Evolutionary conservation across 768 basidiomycete genomes (phyloP), one percentile per base, ranked within the genome.

Genomic region (Glaciozyma antarctica): DNA sequence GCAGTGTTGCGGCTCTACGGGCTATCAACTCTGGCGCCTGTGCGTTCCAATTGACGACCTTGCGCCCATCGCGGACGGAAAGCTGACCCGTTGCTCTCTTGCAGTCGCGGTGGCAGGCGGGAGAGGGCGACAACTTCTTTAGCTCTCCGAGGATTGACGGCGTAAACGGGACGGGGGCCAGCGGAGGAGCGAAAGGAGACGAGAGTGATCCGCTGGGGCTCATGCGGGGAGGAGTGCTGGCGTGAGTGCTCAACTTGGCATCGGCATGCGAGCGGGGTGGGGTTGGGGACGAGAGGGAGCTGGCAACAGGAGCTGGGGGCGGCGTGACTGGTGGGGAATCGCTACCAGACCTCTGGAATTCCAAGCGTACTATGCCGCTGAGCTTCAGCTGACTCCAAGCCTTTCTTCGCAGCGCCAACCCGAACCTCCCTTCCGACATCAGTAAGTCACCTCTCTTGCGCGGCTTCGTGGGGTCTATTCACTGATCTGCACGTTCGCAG

Each of bases 341-440:
- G 49, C 26, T 32, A 4, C 32, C 5, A 34, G 17, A 7, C 7
- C 22, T 22, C 32, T n/a, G 26, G 59, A 60, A 16, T 24, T 21
- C 3, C 38, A 15, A 41, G 13, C 38, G 2, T 12, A 2, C 38
- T 41, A 13, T 41, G 38, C 38, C 13, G 12, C n/a, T 10, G 38
- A 13, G 38, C 38, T 41, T 41, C 2, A 47, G 22, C 54, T 41
- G 49, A 65, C 66, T 74, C 24, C 65, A 45, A 22, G 48, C 55
- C 32, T 59, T 52, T 38, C 43, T 44, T 43, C 16, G 26, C 62
- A 77, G 77, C 12, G 82, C 85, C 55, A 81, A 89, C 34, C 69
- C 69, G 80, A 86, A 88, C 69, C 78, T 87, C 73, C 87, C 92
- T 75, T 82, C 86, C 43, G 88, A 72, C 53, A 59, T 72, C 47